phyloP scores from a whole-genome alignment of 768 basidiomycete species.

The Tricholoma terreum region DNA sequence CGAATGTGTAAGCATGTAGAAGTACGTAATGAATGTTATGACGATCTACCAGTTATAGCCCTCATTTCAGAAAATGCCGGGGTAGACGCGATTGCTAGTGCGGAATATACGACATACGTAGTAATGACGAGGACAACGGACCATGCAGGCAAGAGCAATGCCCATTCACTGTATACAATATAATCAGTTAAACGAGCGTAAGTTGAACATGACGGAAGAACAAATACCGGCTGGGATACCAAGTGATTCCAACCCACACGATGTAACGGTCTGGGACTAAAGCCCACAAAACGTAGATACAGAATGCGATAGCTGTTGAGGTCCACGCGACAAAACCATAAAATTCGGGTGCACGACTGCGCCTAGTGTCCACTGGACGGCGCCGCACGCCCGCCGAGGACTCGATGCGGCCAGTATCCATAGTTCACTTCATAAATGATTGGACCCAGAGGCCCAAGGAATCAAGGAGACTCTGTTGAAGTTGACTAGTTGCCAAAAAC shows the following conservation, averaged over 20 bases:
- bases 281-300: constrained; percentile 77
- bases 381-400: not conserved
- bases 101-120: constrained; percentile 75
- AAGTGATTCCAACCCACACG: constrained; percentile 60
- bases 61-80: constrained; percentile 66
- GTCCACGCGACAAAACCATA: constrained; percentile 91
- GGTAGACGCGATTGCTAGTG: constrained; percentile 68
- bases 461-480: not conserved
- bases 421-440: not conserved
- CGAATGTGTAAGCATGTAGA: constrained; percentile 5
- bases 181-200: not conserved
- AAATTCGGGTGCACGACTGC: constrained; percentile 77
- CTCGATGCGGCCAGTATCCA: not conserved
- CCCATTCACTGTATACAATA: constrained; percentile 68
- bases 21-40: constrained; percentile 9
- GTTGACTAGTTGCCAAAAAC: not conserved
- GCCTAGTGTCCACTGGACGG: not conserved
- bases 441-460: too few relatives aligned
- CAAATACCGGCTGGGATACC: constrained; percentile 84
- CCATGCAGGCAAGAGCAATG: constrained; percentile 77
- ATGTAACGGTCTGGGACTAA: constrained; percentile 73
- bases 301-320: constrained; percentile 67
- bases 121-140: constrained; percentile 66
- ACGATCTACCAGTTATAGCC: constrained; percentile 60
- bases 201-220: not conserved